Conservation (phyloP, 257 asterid genomes). For the Rauvolfia tetraphylla region DNA sequence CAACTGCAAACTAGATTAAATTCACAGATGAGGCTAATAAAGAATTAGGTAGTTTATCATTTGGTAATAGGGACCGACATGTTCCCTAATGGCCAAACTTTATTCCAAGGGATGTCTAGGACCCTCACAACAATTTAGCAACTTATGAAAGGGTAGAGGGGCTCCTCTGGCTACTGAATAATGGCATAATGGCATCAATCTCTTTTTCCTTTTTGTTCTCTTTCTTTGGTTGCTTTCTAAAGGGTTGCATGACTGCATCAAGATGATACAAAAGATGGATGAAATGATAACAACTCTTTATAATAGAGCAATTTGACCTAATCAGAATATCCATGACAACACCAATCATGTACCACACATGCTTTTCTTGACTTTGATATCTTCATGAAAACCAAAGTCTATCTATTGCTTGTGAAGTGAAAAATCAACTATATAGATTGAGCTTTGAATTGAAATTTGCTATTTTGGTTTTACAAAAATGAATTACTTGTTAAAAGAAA, state of each 20-base stretch:
- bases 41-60: slow-evolving; percentile 17
- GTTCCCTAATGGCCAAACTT: slow-evolving; percentile 31
- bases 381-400: neutral
- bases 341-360: slow-evolving; percentile 5
- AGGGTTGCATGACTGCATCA: slow-evolving; percentile 21
- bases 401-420: neutral
- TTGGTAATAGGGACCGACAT: slow-evolving; percentile 39
- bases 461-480: no score
- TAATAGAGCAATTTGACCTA: slow-evolving; percentile 11
- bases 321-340: slow-evolving; percentile 12
- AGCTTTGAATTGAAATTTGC: no score
- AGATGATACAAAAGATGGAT: neutral
- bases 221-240: slow-evolving; percentile 35
- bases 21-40: neutral
- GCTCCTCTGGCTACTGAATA: slow-evolving; percentile 33
- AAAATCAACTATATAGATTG: no score
- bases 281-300: neutral
- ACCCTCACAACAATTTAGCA: slow-evolving; percentile 25
- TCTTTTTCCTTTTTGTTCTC: slow-evolving; percentile 30
- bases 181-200: slow-evolving; percentile 23
- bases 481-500: no score
- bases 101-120: slow-evolving; percentile 35
- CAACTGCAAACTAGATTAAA: neutral
- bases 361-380: slow-evolving; percentile 1
- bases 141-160: slow-evolving; percentile 11